Conservation (phyloP, 108 stramenopile genomes). For the Nitzschia palea region DNA sequence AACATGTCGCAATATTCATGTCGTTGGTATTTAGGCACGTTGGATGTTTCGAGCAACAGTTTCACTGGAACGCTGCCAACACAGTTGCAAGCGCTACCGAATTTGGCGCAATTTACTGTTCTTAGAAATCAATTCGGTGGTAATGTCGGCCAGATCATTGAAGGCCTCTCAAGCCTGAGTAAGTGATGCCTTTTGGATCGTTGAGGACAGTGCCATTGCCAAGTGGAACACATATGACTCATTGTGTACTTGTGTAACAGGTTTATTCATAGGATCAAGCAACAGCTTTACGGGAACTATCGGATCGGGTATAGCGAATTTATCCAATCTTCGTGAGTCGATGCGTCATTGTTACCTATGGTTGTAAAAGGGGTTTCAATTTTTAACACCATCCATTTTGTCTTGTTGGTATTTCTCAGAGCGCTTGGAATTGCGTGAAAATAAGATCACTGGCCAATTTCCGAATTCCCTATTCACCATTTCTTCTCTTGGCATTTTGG, state of each 20-base stretch:
- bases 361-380: background rate
- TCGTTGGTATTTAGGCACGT: background rate
- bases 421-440: background rate
- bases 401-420: constrained; percentile 1
- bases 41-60: background rate
- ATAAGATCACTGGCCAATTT: background rate
- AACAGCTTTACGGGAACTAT: background rate
- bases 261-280: no score
- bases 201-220: background rate
- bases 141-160: background rate
- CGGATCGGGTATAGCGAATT: background rate
- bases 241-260: no score
- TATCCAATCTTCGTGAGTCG: background rate
- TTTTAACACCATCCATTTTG: background rate
- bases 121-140: background rate
- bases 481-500: background rate
- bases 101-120: background rate
- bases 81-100: background rate
- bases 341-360: background rate
- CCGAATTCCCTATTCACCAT: background rate
- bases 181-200: background rate
- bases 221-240: background rate
- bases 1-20: background rate
- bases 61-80: background rate
- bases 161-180: background rate